Evolutionary conservation across 2,329 filamentous ascomycete species (phyloP).

Genomic region (Coleophoma crateriformis): DNA sequence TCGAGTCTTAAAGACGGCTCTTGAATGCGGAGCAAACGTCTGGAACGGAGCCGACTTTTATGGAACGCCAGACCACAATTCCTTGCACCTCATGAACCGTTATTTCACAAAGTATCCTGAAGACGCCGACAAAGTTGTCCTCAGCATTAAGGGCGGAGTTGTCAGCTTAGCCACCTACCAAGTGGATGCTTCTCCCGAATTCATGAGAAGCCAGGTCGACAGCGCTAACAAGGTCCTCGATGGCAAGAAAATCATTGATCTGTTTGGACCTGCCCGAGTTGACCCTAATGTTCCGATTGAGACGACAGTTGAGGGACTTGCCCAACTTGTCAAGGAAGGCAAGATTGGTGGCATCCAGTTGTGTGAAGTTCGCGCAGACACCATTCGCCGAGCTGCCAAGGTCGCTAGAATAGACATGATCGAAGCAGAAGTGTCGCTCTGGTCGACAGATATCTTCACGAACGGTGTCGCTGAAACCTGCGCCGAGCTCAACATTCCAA

Average conservation of each 20-base stretch:
- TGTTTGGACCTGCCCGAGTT: conserved; percentile 46
- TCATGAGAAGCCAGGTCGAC: conserved; percentile 50
- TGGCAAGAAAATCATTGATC: conserved; percentile 42
- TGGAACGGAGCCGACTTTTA: conserved; percentile 65
- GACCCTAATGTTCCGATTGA: conserved; percentile 37
- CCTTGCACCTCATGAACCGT: conserved; percentile 49
- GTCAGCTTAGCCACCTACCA: conserved; percentile 23
- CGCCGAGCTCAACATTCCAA: conserved; percentile 53
- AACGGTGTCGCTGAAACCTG: conserved; percentile 39
- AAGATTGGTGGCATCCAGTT: conserved; percentile 35
- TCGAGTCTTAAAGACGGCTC: conserved; percentile 47
- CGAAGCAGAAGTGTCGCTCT: conserved; percentile 38
- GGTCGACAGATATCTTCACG: conserved; percentile 25
- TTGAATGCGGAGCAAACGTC: conserved; percentile 36
- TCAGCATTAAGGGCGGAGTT: conserved; percentile 55
- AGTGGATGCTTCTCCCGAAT: conserved; percentile 44
- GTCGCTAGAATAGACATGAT: conserved; percentile 32
- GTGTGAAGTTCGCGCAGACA: conserved; percentile 32
- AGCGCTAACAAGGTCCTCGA: conserved; percentile 40
- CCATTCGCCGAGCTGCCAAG: conserved; percentile 31
- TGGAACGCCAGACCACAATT: conserved; percentile 51
- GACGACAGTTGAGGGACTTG: conserved; percentile 15
- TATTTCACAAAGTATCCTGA: conserved; percentile 61
- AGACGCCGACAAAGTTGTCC: conserved; percentile 53
- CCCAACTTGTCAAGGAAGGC: conserved; percentile 30